These are phyloP conservation scores for Erysimum pusillum DNA, from an alignment of 441 rosid genomes.

Conservation along the genomic window DNA sequence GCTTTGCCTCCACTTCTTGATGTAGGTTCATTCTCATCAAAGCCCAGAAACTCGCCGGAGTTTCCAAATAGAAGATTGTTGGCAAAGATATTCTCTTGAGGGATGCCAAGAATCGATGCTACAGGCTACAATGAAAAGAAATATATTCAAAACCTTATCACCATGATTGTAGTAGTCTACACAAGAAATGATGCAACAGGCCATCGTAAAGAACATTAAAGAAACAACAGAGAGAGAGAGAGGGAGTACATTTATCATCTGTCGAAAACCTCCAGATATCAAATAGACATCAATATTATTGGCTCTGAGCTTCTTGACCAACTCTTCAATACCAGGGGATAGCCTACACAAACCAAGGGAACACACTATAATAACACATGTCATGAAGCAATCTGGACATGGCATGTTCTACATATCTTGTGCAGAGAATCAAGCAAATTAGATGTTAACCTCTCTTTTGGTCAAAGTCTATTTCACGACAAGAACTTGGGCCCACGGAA, in stretches of 20 bases:
- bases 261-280: constrained; percentile 97
- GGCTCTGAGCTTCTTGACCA: constrained; percentile 83
- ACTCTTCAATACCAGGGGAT: constrained; percentile 87
- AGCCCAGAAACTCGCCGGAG: constrained; percentile 82
- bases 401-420: constrained; percentile 12
- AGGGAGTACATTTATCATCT: constrained; percentile 87
- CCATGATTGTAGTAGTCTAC: constrained; percentile 20
- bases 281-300: constrained; percentile 71
- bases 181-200: constrained; percentile 17
- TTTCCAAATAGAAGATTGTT: constrained; percentile 80
- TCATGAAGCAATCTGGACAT: constrained; percentile 22
- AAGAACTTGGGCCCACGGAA: constrained; percentile 14
- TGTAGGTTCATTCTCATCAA: constrained; percentile 89
- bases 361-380: not conserved
- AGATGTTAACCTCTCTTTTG: constrained; percentile 21
- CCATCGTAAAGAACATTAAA: constrained; percentile 6
- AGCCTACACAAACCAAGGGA: constrained; percentile 58
- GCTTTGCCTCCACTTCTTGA: constrained; percentile 99
- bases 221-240: constrained; percentile 31
- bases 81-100: constrained; percentile 84
- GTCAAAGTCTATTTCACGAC: constrained; percentile 21
- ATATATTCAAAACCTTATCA: constrained; percentile 20
- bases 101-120: constrained; percentile 88
- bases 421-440: constrained; percentile 34
- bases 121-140: constrained; percentile 68